Conservation (phyloP, 1,284 basidiomycete genomes). For the Sparassis latifolia region DNA sequence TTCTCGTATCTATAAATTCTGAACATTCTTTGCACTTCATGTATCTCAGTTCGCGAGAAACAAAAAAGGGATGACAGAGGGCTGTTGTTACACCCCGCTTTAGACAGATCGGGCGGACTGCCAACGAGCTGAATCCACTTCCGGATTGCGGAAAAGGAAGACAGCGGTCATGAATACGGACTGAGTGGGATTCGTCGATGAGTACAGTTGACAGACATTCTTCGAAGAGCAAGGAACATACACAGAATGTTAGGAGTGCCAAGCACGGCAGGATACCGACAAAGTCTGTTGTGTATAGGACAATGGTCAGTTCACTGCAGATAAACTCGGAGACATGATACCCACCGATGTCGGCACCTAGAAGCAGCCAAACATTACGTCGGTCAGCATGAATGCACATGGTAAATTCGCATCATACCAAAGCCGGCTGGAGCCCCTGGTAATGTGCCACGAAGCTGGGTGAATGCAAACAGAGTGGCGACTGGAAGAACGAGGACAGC, state of each 20-base stretch:
- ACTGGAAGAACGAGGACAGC: constrained; percentile 17
- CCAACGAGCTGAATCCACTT: constrained; percentile 13
- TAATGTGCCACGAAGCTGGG: constrained; percentile 16
- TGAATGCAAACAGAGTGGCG: constrained; percentile 20
- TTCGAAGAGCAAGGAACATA: constrained; percentile 1
- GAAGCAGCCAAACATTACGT: background rate
- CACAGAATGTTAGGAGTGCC: constrained; percentile 17
- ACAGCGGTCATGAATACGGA: constrained; percentile 18
- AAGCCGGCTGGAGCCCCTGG: constrained; percentile 19
- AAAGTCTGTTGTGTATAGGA: constrained; percentile 10
- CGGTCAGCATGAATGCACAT: background rate
- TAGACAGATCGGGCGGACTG: too few species aligned
- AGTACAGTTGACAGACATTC: background rate
- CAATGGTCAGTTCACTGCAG: background rate
- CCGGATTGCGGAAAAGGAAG: constrained; percentile 17
- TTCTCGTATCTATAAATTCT: too few species aligned
- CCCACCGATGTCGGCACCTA: constrained; percentile 15
- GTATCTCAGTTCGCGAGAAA: too few species aligned
- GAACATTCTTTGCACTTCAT: too few species aligned
- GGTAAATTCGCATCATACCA: constrained; percentile 9
- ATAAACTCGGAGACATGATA: background rate
- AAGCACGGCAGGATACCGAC: constrained; percentile 19
- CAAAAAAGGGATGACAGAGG: too few species aligned
- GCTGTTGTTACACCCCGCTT: too few species aligned
- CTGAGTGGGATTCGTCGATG: constrained; percentile 2